phyloP scores from a whole-genome alignment of 495 filamentous ascomycete species.

The Gamarada debralockiae region DNA sequence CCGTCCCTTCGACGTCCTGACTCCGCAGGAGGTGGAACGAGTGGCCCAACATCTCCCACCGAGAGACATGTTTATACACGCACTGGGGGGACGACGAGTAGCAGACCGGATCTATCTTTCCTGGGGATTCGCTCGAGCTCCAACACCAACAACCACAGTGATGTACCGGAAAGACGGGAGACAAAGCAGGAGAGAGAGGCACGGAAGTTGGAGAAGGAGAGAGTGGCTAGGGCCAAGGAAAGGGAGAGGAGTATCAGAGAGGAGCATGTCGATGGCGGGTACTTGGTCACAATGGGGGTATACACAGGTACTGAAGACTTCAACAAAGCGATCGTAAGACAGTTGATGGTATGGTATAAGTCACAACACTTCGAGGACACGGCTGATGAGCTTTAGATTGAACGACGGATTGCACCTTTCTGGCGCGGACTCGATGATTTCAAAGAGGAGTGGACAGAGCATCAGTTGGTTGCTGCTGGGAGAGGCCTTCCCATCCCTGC shows the following conservation, averaged over 20 bases:
- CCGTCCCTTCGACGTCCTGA: conserved; percentile 19
- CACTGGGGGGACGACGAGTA: conserved; percentile 34
- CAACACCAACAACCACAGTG: conserved; percentile 1
- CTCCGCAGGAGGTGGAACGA: conserved; percentile 8
- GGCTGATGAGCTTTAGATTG: conserved; percentile 56
- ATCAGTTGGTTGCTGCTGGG: conserved; percentile 88
- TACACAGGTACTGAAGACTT: conserved; percentile 93
- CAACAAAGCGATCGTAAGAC: conserved; percentile 83
- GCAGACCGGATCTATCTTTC: conserved; percentile 53
- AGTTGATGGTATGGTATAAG: conserved; percentile 68
- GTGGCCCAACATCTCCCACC: conserved; percentile 19
- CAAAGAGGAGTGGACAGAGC: conserved; percentile 84
- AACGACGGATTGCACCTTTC: conserved; percentile 88
- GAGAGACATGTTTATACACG: conserved; percentile 28
- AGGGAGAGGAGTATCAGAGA: conserved; percentile 89
- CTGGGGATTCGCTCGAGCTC: conserved; percentile 40
- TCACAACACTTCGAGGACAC: background rate
- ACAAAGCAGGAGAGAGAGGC: conserved; percentile 91
- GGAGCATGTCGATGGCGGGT: conserved; percentile 92
- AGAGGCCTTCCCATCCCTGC: conserved; percentile 80
- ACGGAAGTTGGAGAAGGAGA: conserved; percentile 78
- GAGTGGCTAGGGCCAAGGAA: conserved; percentile 67
- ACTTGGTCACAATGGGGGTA: conserved; percentile 87
- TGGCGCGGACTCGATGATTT: conserved; percentile 93
- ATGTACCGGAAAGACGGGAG: conserved; percentile 60